These are phyloP conservation scores for Wickerhamiella brachini DNA, from an alignment of 805 yeast species.

Conservation along the genomic window DNA sequence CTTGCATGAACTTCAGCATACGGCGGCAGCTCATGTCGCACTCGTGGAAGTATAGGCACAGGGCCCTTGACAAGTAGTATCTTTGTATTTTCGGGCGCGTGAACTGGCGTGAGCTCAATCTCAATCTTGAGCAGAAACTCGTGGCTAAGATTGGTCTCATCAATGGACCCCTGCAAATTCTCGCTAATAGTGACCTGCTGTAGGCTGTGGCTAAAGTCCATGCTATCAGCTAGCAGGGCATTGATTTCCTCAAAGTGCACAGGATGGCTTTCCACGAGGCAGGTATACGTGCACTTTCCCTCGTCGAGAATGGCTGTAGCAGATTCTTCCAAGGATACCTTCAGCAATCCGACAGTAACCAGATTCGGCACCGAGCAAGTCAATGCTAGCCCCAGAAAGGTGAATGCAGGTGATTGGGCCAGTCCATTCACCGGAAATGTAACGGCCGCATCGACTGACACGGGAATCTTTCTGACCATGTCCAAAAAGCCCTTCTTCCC, in stretches of 20 bases:
- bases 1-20: neutral
- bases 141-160: neutral
- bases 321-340: neutral
- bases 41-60: neutral
- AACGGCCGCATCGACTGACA: neutral
- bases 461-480: neutral
- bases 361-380: neutral
- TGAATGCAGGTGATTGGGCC: neutral
- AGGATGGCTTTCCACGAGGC: neutral
- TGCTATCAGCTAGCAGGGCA: neutral
- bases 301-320: neutral
- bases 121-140: neutral
- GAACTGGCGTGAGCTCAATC: neutral
- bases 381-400: neutral
- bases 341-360: neutral
- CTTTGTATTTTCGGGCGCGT: neutral
- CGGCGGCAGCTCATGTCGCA: neutral
- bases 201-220: neutral
- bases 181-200: neutral
- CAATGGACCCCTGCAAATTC: neutral
- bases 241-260: neutral
- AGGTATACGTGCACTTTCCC: neutral
- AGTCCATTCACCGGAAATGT: neutral
- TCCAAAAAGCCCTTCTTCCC: neutral
- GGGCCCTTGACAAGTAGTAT: neutral